Conservation (phyloP, 169 alveolate species). For the Plasmodium berghei region DNA sequence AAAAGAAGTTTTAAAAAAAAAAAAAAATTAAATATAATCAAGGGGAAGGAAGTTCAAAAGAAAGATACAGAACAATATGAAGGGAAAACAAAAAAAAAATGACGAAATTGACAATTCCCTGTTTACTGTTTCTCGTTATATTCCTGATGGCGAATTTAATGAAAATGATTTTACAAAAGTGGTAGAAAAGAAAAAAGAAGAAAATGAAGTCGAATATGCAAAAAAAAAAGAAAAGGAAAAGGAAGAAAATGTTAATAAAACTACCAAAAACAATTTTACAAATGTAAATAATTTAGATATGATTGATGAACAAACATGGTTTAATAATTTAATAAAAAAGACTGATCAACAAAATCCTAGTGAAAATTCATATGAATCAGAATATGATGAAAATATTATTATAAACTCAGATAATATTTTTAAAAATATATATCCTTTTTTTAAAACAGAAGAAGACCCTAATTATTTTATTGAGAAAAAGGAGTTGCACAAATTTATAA, state of each 20-base stretch:
- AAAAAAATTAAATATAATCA: neutral
- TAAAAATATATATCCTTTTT: slow-evolving; percentile 70
- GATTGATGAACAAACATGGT: slow-evolving; percentile 47
- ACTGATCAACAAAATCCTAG: slow-evolving; percentile 2
- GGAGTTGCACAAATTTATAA: slow-evolving; percentile 23
- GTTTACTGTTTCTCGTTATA: slow-evolving; percentile 34
- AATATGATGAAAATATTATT: slow-evolving; percentile 47
- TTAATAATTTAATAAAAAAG: slow-evolving; percentile 27
- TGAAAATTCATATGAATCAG: slow-evolving; percentile 5
- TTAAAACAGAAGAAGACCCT: slow-evolving; percentile 63
- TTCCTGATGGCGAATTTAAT: slow-evolving; percentile 19
- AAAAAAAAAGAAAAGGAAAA: neutral
- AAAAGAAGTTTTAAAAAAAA: no score
- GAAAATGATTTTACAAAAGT: slow-evolving; percentile 2
- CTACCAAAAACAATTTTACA: neutral
- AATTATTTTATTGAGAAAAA: slow-evolving; percentile 29
- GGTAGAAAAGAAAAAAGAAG: neutral
- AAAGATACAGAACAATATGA: neutral
- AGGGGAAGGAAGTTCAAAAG: neutral
- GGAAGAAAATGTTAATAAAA: neutral
- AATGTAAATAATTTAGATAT: slow-evolving; percentile 2
- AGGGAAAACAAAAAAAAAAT: neutral
- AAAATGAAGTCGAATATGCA: no score
- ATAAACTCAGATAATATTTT: slow-evolving; percentile 46
- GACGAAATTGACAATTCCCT: slow-evolving; percentile 1